Evolutionary conservation across 495 filamentous ascomycete genomes (phyloP), one percentile per base, ranked within the genome.

Genomic region (Thozetella sp.): DNA sequence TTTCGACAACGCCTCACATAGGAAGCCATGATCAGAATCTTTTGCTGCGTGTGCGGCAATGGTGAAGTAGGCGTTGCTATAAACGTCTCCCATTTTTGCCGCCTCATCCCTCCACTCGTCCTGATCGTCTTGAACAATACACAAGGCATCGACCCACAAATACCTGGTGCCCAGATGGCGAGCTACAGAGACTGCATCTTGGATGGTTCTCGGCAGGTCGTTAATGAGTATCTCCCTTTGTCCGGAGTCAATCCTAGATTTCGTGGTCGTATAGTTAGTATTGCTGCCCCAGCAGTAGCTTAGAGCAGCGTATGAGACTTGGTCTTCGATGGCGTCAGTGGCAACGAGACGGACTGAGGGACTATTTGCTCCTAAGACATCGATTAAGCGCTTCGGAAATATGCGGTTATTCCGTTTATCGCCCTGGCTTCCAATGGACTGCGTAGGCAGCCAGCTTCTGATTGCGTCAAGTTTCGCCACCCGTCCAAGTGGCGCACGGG

Each of bases 111-210:
- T 9, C 50, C 45, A 37, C 10, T 61, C 59, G 2, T 58, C 25
- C 19, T 20, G 4, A 30, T 58, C 54, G 26, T 61, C 59, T 23
- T 61, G 59, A 22, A 61, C 30, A 17, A 61, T 61, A 25, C 55
- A 61, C 12, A 61, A 26, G 2, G 54, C 59, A 51, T 61, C 54
- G n/a, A 61, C 52, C 59, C 59, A 61, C 15, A 61, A 25, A 20
- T 61, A 61, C 19, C 1, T 6, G 20, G 30, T 12, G 1, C 51
- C 51, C 6, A 59, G 22, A 25, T 15, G 17, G 6, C 25, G 27
- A 11, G 57, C 43, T n/a, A 59, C 51, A 1, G 13, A n/a, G 12
- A 59, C 27, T 17, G 57, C 57, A 25, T 59, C 57, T 34, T 54
- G 46, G 22, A 59, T 27, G 10, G 57, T 59, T 22, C 27, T 46